Base-by-base conservation (phyloP, 805 yeast species). In the Schizosaccharomyces pombe region DNA sequence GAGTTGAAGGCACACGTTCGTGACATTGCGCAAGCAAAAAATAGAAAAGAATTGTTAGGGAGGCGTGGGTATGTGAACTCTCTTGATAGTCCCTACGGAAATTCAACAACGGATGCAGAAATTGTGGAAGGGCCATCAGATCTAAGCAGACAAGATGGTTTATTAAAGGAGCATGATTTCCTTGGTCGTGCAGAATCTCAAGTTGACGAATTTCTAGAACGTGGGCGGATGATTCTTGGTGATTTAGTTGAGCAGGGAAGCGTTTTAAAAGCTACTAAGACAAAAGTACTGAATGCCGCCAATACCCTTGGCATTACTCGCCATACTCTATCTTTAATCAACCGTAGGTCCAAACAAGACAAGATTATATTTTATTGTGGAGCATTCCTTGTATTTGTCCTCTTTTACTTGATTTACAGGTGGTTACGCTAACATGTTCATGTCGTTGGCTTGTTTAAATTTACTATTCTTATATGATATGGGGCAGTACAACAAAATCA, bases 201-300 rank as follows among this genome's bases (percentile, higher is more conserved):
- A 63, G 69, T 91, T 57, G 98, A 91, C 64, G 85, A 84, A 59
- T 85, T 91, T 47, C 65, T 91, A 47, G 96, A 84, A 62, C 82
- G 85, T 80, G 97, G 96, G 1, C 77, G 82, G 57, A 74, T 75
- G 52, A 85, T 95, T 1, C 76, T 85, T 59, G 93, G 83, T 53
- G 94, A 87, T 63, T 70, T 91, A 24, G 81, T 82, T 19, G 86
- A 81, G 52, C 96, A 91, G 64, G 84, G 85, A 65, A 81, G 80
- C 61, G 72, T 80, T 30, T 71, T 89, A 56, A 69, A 73, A 56
- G 70, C 71, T 56, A 72, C 89, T 31, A 85, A 81, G 58, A 67
- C 71, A 47, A 76, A 73, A 58, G 72, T 91, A 69, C 76, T 79
- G 51, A 74, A 77, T 54, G 75, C 83, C 28, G 76, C 91, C 58